These are phyloP conservation scores for Phytophthora niederhauseri DNA, from an alignment of 352 stramenopile species.

Conservation along the genomic window DNA sequence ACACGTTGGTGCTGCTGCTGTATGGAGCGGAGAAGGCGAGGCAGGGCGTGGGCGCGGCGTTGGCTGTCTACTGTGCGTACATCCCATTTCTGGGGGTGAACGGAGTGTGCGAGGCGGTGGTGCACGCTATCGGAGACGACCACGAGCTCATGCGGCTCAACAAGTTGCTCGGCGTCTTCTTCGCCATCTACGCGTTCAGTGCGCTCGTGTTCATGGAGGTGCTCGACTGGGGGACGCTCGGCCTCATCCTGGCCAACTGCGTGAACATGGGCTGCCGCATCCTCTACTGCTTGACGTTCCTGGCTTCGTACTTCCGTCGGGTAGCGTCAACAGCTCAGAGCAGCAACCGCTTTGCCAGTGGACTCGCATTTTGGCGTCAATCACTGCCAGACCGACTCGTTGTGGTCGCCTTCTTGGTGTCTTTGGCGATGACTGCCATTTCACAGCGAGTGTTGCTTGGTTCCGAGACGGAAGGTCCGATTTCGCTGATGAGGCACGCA, in stretches of 20 bases:
- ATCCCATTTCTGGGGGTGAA: slow-evolving; percentile 96
- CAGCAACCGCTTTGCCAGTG: slow-evolving; percentile 13
- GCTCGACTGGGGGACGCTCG: slow-evolving; percentile 58
- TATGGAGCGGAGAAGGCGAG: slow-evolving; percentile 77
- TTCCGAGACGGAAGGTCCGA: slow-evolving; percentile 20
- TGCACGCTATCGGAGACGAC: slow-evolving; percentile 88
- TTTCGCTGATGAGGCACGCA: slow-evolving; percentile 40
- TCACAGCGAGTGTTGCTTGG: slow-evolving; percentile 53
- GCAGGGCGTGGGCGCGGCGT: slow-evolving; percentile 54
- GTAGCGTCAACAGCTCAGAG: neutral
- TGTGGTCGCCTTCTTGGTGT: slow-evolving; percentile 46
- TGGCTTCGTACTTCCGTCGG: slow-evolving; percentile 58
- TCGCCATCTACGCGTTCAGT: slow-evolving; percentile 69
- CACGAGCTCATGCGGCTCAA: slow-evolving; percentile 81
- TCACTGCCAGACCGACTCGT: slow-evolving; percentile 61
- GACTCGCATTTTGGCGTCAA: slow-evolving; percentile 53
- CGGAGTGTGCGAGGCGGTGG: slow-evolving; percentile 96
- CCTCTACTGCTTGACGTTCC: slow-evolving; percentile 77
- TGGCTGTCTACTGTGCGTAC: slow-evolving; percentile 93
- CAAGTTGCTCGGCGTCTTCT: slow-evolving; percentile 81
- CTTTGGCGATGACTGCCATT: slow-evolving; percentile 43
- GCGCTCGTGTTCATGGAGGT: slow-evolving; percentile 72
- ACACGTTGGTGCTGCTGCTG: slow-evolving; percentile 80
- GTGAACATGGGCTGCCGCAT: slow-evolving; percentile 90
- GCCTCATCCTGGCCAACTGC: slow-evolving; percentile 88